phyloP scores from a whole-genome alignment of 202 grass and related monocot species.

The Panicum hallii region DNA sequence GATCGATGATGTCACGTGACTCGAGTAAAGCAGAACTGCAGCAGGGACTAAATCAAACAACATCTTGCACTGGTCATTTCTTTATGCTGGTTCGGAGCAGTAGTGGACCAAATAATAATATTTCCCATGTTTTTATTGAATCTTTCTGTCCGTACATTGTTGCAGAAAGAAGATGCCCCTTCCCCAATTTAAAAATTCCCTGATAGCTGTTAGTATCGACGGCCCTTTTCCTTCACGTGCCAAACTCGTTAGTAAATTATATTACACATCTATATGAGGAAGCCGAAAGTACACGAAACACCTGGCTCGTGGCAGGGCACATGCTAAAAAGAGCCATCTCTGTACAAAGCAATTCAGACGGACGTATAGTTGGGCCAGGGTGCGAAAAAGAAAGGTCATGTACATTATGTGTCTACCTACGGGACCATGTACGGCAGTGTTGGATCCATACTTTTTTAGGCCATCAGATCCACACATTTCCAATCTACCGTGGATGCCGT shows the following conservation, averaged over 20 bases:
- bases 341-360: conserved; percentile 52
- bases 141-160: neutral
- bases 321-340: conserved; percentile 56
- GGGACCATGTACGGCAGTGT: conserved; percentile 52
- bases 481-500: conserved; percentile 37
- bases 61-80: neutral
- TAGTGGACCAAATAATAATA: neutral
- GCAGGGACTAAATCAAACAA: too few relatives aligned
- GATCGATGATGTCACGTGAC: neutral
- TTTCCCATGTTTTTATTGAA: neutral
- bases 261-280: conserved; percentile 58
- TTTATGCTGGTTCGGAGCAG: neutral
- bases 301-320: conserved; percentile 57
- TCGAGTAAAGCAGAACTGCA: neutral
- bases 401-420: conserved; percentile 36
- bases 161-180: conserved; percentile 15
- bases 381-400: conserved; percentile 51
- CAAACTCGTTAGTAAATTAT: conserved; percentile 45
- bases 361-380: conserved; percentile 49
- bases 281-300: conserved; percentile 62
- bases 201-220: neutral
- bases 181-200: conserved; percentile 12
- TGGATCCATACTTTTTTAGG: conserved; percentile 26
- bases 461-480: conserved; percentile 39
- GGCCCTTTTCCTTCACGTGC: conserved; percentile 48